phyloP scores from a whole-genome alignment of 192 early-diverging fungal species.

The Coemansia brasiliensis region DNA sequence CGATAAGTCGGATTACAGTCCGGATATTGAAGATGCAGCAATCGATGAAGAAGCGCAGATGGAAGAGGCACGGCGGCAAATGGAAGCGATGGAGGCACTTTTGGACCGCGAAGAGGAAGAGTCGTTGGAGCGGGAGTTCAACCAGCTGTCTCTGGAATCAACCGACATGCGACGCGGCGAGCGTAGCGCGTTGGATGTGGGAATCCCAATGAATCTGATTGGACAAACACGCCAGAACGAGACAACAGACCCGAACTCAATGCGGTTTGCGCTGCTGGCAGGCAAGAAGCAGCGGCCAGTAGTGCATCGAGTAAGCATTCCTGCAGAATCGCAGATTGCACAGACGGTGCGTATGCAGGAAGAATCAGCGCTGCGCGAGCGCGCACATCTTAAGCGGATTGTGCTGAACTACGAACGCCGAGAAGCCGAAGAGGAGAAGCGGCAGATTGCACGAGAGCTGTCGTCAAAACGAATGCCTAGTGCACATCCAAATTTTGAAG shows the following conservation, averaged over 20 bases:
- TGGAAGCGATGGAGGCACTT: constrained; percentile 71
- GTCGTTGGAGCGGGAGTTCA: constrained; percentile 87
- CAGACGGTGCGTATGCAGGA: constrained; percentile 79
- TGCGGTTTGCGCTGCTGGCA: constrained; percentile 45
- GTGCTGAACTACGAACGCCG: constrained; percentile 85
- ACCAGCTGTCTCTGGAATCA: constrained; percentile 88
- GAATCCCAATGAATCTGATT: constrained; percentile 77
- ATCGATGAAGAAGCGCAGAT: constrained; percentile 50
- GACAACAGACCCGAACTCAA: constrained; percentile 13
- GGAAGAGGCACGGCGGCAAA: constrained; percentile 53
- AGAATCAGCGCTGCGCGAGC: constrained; percentile 85
- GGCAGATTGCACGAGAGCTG: constrained; percentile 20
- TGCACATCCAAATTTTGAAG: too few species aligned
- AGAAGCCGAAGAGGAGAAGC: constrained; percentile 38
- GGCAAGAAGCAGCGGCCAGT: constrained; percentile 48
- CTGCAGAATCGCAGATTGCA: constrained; percentile 73
- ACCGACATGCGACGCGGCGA: constrained; percentile 74
- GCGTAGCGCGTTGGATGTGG: constrained; percentile 75
- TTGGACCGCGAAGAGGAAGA: constrained; percentile 76
- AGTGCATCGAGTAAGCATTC: constrained; percentile 42
- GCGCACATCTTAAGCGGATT: constrained; percentile 84
- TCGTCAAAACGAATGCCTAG: constrained; percentile 8
- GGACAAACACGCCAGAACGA: constrained; percentile 18
- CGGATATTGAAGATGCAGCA: constrained; percentile 32
- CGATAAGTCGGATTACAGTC: background rate